Evolutionary conservation across 345 rosid species (phyloP), one percentile per base, ranked within the genome.

Genomic region (Euclidium syriacum): DNA sequence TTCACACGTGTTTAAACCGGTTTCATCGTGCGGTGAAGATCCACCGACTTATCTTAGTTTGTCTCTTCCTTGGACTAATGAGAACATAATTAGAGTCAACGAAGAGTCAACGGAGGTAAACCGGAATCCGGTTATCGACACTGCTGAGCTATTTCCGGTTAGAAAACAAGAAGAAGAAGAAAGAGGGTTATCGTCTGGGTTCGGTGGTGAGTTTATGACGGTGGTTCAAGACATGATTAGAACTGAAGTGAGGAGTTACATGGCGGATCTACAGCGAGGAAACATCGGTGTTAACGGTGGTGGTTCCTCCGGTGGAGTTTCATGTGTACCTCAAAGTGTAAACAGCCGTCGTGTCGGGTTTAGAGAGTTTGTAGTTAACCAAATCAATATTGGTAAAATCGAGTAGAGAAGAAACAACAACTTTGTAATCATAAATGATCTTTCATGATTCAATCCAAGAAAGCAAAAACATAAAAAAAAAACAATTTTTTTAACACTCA

Each of bases 211-310:
- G 50, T 82, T 92, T 33, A 79, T 85, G 85, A 77, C 76, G 63
- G 89, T 85, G 75, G 75, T 92, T 79, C 95, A 92, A n/a, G 98
- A 92, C 42, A 92, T 92, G 96, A 81, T 92, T 57, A 88, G 73
- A 70, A 76, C 53, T 57, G 98, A 92, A 69, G 96, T 92, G 71
- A 85, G 85, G 75, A 85, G 67, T 50, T 92, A 86, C 70, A 85
- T 92, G 96, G 74, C 70, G 57, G 80, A 73, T 59, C 64, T 78
- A 67, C 92, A 82, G 65, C 58, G 61, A 64, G 79, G 81, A 50
- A 43, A 59, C 52, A 59, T 69, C 26, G 73, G 72, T 34, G 65
- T 68, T 7, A 68, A 75, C 5, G 69, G 56, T 7, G 73, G 64
- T 5, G 73, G 72, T 71, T 7, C n/a, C n/a, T n/a, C n/a, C n/a